Base-by-base conservation (phyloP, 2,329 filamentous ascomycete genomes). In the Ambrosiella beaveri region DNA sequence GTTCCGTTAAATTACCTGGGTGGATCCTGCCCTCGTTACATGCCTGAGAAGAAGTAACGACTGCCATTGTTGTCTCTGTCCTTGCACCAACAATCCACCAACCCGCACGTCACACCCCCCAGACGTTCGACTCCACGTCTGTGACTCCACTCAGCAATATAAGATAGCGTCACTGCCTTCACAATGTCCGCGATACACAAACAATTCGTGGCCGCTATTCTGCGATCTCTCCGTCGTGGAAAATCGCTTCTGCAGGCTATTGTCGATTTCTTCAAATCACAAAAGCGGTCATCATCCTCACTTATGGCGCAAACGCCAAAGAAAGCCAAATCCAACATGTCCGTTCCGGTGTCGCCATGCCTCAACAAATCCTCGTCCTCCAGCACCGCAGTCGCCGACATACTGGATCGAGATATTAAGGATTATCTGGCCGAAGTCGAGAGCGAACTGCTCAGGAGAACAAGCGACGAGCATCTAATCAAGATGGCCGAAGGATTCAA, bases 361-460 rank as follows among this genome's bases (percentile, higher is more conserved):
- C 58, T 56, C 41, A 49, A 54, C 17, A 41, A 52, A 35, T 54
- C 58, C 12, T 60, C 58, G 11, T 60, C 58, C 12, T 60, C 58
- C 8, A 57, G 55, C 19, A 60, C 58, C 38, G 55, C 58, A 0
- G 44, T 60, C 37, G 49, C 47, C n/a, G 58, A 57, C 8, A 45
- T 15, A 50, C 19, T 44, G 50, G 19, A 40, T 54, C 51, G 55
- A 57, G 71, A 65, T 57, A 63, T 73, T 41, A 69, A 73, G n/a
- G 74, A 77, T 12, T 84, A 83, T 64, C 68, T 84, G 59, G 69
- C 70, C 56, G 77, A 81, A 60, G 77, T 75, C n/a, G 75, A 81
- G 66, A 67, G 70, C 41, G 69, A 74, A 2, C 68, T 84, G 49
- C 66, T 79, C 0, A 75, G 77, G 7, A 67, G 77, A 57, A 70